Evolutionary conservation across 1,139 yeast genomes (phyloP).

Genomic region (Debaryomyces fabryi): DNA sequence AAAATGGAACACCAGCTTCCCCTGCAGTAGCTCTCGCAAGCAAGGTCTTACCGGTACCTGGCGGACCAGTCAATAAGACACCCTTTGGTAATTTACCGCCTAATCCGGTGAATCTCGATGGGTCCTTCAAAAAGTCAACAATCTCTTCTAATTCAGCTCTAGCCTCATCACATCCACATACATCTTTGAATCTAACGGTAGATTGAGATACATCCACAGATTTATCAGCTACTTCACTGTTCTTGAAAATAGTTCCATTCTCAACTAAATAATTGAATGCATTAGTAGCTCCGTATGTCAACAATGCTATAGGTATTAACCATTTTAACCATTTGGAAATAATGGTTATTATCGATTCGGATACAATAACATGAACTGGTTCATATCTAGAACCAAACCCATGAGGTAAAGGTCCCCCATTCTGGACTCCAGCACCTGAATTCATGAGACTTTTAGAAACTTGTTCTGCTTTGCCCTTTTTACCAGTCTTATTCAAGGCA

Average conservation of each 20-base stretch:
- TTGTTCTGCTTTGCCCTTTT: constrained; percentile 73
- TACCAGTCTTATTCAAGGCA: constrained; percentile 79
- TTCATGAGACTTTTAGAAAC: constrained; percentile 37
- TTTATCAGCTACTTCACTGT: constrained; percentile 72
- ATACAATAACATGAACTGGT: constrained; percentile 89
- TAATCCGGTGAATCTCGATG: constrained; percentile 90
- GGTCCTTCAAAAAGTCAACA: constrained; percentile 94
- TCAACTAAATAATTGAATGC: constrained; percentile 81
- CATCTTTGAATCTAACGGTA: constrained; percentile 87
- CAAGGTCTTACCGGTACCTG: constrained; percentile 98
- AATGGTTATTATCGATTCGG: constrained; percentile 78
- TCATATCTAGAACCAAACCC: constrained; percentile 58
- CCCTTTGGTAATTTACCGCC: constrained; percentile 99
- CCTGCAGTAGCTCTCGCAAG: constrained; percentile 99
- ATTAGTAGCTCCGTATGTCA: constrained; percentile 72
- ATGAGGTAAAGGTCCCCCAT: constrained; percentile 26
- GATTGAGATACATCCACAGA: constrained; percentile 84
- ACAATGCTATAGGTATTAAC: constrained; percentile 77
- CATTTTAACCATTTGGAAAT: constrained; percentile 88
- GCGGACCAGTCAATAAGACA: constrained; percentile 95
- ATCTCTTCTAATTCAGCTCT: constrained; percentile 95
- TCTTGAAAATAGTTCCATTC: constrained; percentile 80
- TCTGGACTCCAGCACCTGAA: constrained; percentile 21
- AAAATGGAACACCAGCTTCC: constrained; percentile 98
- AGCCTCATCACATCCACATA: constrained; percentile 98